Evolutionary conservation across 805 yeast species (phyloP).

Genomic region (Saturnispora quitensis): DNA sequence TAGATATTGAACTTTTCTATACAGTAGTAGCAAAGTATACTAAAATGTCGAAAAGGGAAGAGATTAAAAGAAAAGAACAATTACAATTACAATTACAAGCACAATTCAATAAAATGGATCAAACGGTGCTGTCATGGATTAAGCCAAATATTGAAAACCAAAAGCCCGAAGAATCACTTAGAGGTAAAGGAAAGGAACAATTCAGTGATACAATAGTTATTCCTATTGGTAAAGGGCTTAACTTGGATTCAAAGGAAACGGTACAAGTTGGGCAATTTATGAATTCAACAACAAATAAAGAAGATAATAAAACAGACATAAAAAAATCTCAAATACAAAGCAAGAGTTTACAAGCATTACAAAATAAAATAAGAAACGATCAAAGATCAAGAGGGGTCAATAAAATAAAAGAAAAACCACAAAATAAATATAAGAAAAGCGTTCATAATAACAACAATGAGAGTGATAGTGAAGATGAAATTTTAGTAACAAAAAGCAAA

Average conservation of each 20-base stretch:
- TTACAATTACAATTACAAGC: constrained; percentile 39
- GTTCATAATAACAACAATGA: neutral
- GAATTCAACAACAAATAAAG: constrained; percentile 8
- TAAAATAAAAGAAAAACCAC: constrained; percentile 3
- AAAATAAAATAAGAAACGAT: constrained; percentile 21
- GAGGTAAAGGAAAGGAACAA: neutral
- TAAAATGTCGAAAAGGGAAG: constrained; percentile 27
- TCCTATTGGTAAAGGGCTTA: constrained; percentile 25
- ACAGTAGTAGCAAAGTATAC: too few relatives aligned
- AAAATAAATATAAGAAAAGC: neutral
- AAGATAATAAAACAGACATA: constrained; percentile 5
- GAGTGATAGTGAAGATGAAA: neutral
- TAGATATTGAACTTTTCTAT: neutral
- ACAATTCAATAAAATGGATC: constrained; percentile 31
- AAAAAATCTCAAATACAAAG: constrained; percentile 12
- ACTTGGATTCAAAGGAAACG: constrained; percentile 6
- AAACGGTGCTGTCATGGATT: constrained; percentile 34
- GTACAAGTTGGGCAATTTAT: constrained; percentile 10
- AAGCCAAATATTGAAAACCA: neutral
- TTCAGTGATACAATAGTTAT: constrained; percentile 10
- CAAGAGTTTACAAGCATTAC: constrained; percentile 20
- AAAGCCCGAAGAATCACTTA: neutral
- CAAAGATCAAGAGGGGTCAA: constrained; percentile 10
- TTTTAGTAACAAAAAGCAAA: neutral
- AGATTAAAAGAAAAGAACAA: constrained; percentile 37